A percentile compares a stretch with the other conserved stretches of the same genome.
phyloP scores from a whole-genome alignment of 768 basidiomycete species.

The Tylopilus felleus region DNA sequence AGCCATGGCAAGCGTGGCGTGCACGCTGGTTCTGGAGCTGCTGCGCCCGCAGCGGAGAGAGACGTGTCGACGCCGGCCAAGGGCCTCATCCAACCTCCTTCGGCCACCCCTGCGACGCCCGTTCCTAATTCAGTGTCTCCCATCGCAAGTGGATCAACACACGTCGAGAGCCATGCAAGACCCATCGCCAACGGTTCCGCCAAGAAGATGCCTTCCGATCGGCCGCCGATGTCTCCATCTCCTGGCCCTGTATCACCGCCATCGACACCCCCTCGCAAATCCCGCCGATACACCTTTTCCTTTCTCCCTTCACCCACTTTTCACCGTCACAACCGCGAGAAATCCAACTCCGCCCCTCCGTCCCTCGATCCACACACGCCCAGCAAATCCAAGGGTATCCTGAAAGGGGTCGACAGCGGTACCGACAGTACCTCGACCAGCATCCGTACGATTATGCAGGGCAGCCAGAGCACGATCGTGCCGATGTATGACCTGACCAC shows the following conservation, averaged over 20 bases:
- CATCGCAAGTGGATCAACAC: neutral
- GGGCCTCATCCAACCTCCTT: neutral
- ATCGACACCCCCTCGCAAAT: conserved; percentile 5
- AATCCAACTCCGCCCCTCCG: conserved; percentile 1
- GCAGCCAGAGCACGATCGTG: conserved; percentile 20
- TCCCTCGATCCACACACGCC: neutral
- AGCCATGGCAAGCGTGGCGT: neutral
- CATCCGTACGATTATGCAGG: conserved; percentile 18
- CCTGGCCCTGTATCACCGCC: neutral
- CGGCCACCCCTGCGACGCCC: neutral
- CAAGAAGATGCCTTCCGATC: neutral
- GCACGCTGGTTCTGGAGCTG: neutral
- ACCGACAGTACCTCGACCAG: conserved; percentile 22
- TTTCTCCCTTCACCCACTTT: conserved; percentile 23
- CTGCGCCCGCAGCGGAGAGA: neutral
- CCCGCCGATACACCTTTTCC: conserved; percentile 25
- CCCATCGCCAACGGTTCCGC: neutral
- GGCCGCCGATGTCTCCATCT: neutral
- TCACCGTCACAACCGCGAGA: conserved; percentile 18
- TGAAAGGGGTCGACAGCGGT: conserved; percentile 4
- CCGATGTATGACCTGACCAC: conserved; percentile 11
- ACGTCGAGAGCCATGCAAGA: neutral
- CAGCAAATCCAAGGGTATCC: neutral
- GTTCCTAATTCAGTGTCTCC: neutral
- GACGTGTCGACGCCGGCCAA: neutral